phyloP scores from a whole-genome alignment of 2,329 filamentous ascomycete genomes.

The Claviceps sp. region DNA sequence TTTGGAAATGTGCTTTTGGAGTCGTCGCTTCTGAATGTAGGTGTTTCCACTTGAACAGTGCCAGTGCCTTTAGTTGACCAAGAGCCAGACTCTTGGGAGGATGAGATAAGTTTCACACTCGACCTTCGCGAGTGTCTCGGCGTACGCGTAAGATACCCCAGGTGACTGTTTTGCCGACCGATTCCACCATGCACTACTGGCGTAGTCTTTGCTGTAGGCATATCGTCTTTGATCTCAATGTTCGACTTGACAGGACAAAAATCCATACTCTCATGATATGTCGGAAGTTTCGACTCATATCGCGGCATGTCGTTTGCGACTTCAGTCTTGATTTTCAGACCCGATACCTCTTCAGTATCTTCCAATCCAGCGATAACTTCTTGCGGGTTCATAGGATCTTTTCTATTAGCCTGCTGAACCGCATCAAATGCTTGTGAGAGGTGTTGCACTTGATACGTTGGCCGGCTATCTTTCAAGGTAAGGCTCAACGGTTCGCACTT shows the following conservation, averaged over 20 bases:
- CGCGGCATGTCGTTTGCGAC: not conserved
- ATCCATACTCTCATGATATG: constrained; percentile 35
- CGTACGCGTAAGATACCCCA: not conserved
- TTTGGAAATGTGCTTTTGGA: not conserved
- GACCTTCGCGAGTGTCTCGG: constrained; percentile 15
- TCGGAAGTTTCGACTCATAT: constrained; percentile 17
- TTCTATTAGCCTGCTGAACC: not conserved
- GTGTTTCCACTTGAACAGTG: constrained; percentile 11
- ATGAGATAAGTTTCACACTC: constrained; percentile 44
- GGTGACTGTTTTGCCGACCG: not conserved
- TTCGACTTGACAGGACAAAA: constrained; percentile 30
- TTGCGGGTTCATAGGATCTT: not conserved
- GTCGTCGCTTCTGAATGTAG: not conserved
- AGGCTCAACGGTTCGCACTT: not conserved
- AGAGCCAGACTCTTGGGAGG: constrained; percentile 45
- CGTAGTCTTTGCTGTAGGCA: constrained; percentile 13
- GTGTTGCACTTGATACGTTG: not conserved
- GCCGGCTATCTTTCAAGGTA: not conserved
- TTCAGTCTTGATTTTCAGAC: not conserved
- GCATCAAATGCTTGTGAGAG: not conserved
- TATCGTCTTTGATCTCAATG: constrained; percentile 44
- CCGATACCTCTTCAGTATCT: not conserved
- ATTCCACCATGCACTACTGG: not conserved
- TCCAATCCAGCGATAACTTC: not conserved
- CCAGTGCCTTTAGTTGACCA: constrained; percentile 49